Evolutionary conservation across 768 basidiomycete genomes (phyloP), one percentile per base, ranked within the genome.

Genomic region (Auriculariales sp.): DNA sequence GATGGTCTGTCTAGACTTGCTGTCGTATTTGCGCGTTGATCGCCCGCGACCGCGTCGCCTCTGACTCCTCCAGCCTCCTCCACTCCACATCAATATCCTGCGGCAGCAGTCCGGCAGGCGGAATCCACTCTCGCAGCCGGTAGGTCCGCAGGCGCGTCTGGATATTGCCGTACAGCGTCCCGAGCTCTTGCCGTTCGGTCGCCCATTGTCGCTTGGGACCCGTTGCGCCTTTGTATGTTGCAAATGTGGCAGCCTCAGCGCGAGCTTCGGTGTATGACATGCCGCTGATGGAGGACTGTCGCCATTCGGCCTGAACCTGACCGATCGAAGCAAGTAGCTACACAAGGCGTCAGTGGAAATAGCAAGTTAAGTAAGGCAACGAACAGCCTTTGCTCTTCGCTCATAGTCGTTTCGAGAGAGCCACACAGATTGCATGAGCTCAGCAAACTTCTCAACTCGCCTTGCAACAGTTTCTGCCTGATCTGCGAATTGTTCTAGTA

Each of bases 71-170:
- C 19, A 99, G 68, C 10, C 59, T 66, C 32, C 75, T 73, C 94
- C 94, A 98, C 3, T 76, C 78, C 36, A 62, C 62, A 50, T 91
- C 91, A 48, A 97, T 63, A 62, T 94, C 87, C 76, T 11, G 14
- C 44, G 48, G 44, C 30, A 48, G 4, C 15, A 91, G 66, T 2
- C 87, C 91, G 3, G 65, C 61, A 2, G 81, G 78, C 11, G 95
- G 92, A 22, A 81, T 71, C 63, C 93, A 98, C 58, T 87, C 79
- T 52, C 79, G 71, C 56, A 99, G 61, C 9, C 82, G 79, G 67
- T 98, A 98, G 22, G 93, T 98, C 63, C 74, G 77, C 50, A 98
- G 68, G 64, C 98, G 97, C 1, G 90, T 94, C 63, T 92, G 88
- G 27, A 99, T 81, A 59, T 95, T 94, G 3, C 86, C 82, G 55